phyloP scores from a whole-genome alignment of 352 stramenopile species.

The Pythium sp. region DNA sequence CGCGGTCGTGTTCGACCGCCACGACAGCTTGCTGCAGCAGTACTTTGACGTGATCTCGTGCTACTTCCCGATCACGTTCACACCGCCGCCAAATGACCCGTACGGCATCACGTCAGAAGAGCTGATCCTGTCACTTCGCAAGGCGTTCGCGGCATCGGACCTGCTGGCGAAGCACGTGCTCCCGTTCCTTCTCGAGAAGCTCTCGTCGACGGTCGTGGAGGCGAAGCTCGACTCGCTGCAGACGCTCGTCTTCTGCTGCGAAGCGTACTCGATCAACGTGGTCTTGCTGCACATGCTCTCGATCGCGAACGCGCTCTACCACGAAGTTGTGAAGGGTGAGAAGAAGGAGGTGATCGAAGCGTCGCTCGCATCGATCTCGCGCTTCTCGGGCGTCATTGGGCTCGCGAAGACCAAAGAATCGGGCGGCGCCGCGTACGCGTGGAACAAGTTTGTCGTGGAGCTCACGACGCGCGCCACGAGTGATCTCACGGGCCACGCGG shows the following conservation, averaged over 20 bases:
- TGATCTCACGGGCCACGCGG: slow-evolving; percentile 66
- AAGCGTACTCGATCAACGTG: slow-evolving; percentile 78
- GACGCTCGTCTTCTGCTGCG: slow-evolving; percentile 81
- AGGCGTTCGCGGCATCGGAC: slow-evolving; percentile 76
- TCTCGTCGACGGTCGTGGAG: slow-evolving; percentile 70
- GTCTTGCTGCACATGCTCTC: slow-evolving; percentile 66
- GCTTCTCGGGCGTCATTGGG: slow-evolving; percentile 60
- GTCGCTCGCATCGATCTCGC: slow-evolving; percentile 58
- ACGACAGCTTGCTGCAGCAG: slow-evolving; percentile 70
- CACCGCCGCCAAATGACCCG: slow-evolving; percentile 86
- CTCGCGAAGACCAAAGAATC: slow-evolving; percentile 52
- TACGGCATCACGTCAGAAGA: slow-evolving; percentile 90
- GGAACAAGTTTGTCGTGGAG: slow-evolving; percentile 85
- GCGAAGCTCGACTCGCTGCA: slow-evolving; percentile 80
- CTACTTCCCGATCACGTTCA: slow-evolving; percentile 93
- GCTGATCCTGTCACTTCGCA: slow-evolving; percentile 74
- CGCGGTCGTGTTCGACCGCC: slow-evolving; percentile 54
- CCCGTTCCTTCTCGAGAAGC: slow-evolving; percentile 88
- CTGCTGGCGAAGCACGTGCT: slow-evolving; percentile 76
- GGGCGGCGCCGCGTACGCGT: slow-evolving; percentile 66
- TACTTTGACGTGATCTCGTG: slow-evolving; percentile 90
- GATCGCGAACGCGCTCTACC: slow-evolving; percentile 68
- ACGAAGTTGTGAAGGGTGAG: slow-evolving; percentile 82
- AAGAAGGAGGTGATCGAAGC: slow-evolving; percentile 78
- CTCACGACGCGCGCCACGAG: slow-evolving; percentile 60